Base-by-base conservation (phyloP, 345 rosid species). In the Mercurialis annua region DNA sequence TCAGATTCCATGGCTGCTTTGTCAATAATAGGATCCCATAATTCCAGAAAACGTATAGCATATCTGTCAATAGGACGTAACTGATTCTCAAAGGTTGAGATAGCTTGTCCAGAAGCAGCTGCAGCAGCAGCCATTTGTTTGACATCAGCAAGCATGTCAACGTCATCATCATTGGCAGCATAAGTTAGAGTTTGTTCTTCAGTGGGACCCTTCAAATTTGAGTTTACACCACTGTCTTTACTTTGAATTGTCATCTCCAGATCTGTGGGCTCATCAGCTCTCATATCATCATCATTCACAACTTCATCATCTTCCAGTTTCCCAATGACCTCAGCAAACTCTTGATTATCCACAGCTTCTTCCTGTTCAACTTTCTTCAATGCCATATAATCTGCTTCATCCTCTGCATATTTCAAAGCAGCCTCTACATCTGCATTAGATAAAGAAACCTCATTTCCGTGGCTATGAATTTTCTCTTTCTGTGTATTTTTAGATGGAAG, bases 321-420 rank as follows among this genome's bases (percentile, higher is more conserved):
- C 79, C 85, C 93, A 68, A 82, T 78, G 40, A 94, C 90, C 80
- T 95, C 99, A 3, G 98, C 87, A 76, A 95, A 95, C 77, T 95
- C 99, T 80, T 95, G 99, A 80, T 90, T 95, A 56, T 87, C 97
- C 64, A 95, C 99, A 72, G 97, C 99, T 83, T 95, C 99, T 81
- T 95, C 99, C 85, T 84, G 85, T 77, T 92, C 99, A 27, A 88
- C 99, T 83, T 79, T 92, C 83, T 95, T 95, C 72, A 95, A 75
- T 71, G 99, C 99, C 98, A 95, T 92, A 81, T 92, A 95, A 82
- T 95, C 99, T 75, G 99, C 99, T 77, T 95, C 99, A 84, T 95
- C 99, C 86, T 95, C 99, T 5, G 88, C 99, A 73, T 80, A 76
- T 77, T 95, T 92, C 62, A 95, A 76, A 73, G 98, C 99, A 85